Conservation (phyloP, 2,329 filamentous ascomycete species). For the Aspergillus sergii region DNA sequence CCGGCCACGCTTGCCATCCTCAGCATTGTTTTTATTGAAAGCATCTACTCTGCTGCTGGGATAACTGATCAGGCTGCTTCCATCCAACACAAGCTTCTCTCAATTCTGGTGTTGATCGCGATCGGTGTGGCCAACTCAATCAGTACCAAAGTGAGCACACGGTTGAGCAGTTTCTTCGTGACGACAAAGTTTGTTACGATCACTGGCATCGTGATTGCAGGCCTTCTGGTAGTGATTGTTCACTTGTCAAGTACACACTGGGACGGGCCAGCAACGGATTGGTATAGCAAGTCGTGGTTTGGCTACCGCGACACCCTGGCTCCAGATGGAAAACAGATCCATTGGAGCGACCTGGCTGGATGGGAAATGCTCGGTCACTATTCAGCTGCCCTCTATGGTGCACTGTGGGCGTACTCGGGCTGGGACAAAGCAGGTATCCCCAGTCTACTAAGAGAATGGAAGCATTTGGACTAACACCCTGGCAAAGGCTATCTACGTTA, state of each 20-base stretch:
- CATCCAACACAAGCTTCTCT: conserved; percentile 16
- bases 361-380: conserved; percentile 22
- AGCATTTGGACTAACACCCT: neutral
- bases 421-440: conserved; percentile 19
- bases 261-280: conserved; percentile 11
- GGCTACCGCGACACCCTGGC: conserved; percentile 14
- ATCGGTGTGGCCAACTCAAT: conserved; percentile 19
- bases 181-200: conserved; percentile 19
- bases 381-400: conserved; percentile 21
- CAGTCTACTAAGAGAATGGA: neutral
- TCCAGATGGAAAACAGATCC: conserved; percentile 18
- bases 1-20: conserved; percentile 21
- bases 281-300: conserved; percentile 20
- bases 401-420: conserved; percentile 22
- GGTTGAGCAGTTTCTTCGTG: conserved; percentile 19
- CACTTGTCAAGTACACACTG: neutral
- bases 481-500: conserved; percentile 20
- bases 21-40: conserved; percentile 23
- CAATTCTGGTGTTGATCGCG: conserved; percentile 13
- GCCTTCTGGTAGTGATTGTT: conserved; percentile 13
- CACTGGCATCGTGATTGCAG: conserved; percentile 11
- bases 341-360: conserved; percentile 15
- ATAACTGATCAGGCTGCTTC: conserved; percentile 12
- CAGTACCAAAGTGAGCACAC: conserved; percentile 19
- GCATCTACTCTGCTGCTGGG: conserved; percentile 18